A percentile compares a stretch with the other conserved stretches of the same genome.
phyloP scores from a whole-genome alignment of 129 eudicot genomes.

The Oenanthe sinensis region DNA sequence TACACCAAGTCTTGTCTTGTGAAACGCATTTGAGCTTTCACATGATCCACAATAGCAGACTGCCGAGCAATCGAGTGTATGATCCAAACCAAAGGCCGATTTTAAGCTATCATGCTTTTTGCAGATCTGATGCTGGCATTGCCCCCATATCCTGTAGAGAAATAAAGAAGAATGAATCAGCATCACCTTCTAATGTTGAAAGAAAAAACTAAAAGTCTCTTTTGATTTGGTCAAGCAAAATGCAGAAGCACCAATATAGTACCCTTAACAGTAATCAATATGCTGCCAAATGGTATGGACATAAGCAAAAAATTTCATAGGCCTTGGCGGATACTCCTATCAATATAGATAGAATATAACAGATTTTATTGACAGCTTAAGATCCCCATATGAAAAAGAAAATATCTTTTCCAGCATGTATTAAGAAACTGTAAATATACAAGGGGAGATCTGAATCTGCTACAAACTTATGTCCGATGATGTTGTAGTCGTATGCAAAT shows the following conservation, averaged over 20 bases:
- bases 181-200: constrained; percentile 29
- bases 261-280: constrained; percentile 19
- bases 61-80: constrained; percentile 13
- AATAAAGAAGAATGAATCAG: constrained; percentile 26
- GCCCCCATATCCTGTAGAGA: not conserved
- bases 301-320: not conserved
- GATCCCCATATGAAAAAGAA: not conserved
- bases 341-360: not conserved
- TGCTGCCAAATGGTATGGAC: constrained; percentile 16
- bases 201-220: constrained; percentile 35
- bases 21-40: constrained; percentile 22
- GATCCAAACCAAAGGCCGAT: constrained; percentile 22
- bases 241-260: constrained; percentile 35
- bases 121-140: not conserved
- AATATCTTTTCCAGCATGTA: not conserved
- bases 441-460: not conserved
- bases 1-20: constrained; percentile 14
- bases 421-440: not conserved
- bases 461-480: not conserved
- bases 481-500: not conserved
- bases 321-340: not conserved
- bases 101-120: constrained; percentile 1
- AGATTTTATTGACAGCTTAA: not conserved
- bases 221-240: constrained; percentile 49
- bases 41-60: constrained; percentile 20